These are phyloP conservation scores for Dipteronia dyeriana DNA, from an alignment of 345 rosid species.

Conservation along the genomic window DNA sequence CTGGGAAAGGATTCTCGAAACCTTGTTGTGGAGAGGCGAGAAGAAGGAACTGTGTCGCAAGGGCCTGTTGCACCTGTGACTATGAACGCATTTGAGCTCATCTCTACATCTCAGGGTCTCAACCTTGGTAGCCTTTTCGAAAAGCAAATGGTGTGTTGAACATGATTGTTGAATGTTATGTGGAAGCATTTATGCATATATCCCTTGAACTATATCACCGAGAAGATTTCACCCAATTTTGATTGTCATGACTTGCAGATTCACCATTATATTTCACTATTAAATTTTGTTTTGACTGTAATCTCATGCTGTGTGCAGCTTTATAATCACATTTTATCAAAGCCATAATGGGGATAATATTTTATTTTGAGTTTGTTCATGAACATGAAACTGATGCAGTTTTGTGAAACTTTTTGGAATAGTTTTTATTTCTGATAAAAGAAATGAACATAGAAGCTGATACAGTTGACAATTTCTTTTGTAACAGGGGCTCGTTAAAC, in stretches of 20 bases:
- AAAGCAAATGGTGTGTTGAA: constrained; percentile 79
- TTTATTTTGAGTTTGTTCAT: constrained; percentile 3
- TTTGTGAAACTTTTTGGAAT: not conserved
- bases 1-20: constrained; percentile 55
- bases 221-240: not conserved
- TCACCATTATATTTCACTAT: not conserved
- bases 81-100: constrained; percentile 98
- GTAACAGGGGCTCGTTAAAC: constrained; percentile 82
- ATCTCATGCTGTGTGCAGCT: constrained; percentile 3
- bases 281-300: not conserved
- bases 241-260: not conserved
- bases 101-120: constrained; percentile 94
- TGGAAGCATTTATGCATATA: constrained; percentile 1
- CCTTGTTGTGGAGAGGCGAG: constrained; percentile 92
- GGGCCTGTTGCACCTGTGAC: constrained; percentile 69
- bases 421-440: not conserved
- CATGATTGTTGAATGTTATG: not conserved
- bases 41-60: constrained; percentile 61
- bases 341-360: not conserved
- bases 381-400: constrained; percentile 17
- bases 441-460: not conserved
- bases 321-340: not conserved
- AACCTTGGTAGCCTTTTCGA: constrained; percentile 91
- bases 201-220: not conserved
- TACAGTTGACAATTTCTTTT: constrained; percentile 21